These are phyloP conservation scores for Piper longum DNA, from an alignment of 164 flowering plant species.

Conservation along the genomic window DNA sequence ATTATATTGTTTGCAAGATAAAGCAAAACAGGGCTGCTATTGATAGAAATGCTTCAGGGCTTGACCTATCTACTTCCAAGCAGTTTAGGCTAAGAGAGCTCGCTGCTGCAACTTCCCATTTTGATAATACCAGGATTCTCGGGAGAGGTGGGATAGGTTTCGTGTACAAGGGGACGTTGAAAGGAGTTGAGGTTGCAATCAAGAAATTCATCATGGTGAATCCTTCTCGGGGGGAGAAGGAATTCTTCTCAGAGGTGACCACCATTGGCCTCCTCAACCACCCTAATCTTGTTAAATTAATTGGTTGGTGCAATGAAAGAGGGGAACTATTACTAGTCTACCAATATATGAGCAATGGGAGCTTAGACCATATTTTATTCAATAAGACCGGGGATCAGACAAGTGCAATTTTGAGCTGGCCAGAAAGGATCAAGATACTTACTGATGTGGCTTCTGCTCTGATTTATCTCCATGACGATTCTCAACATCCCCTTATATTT, in stretches of 20 bases:
- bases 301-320: slow-evolving; percentile 45
- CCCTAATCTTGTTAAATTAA: slow-evolving; percentile 40
- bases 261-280: slow-evolving; percentile 48
- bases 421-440: slow-evolving; percentile 23
- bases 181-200: slow-evolving; percentile 28
- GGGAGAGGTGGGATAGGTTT: slow-evolving; percentile 58
- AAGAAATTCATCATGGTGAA: slow-evolving; percentile 29
- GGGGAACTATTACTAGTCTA: slow-evolving; percentile 44
- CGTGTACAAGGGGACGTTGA: slow-evolving; percentile 40
- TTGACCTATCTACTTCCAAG: slow-evolving; percentile 1
- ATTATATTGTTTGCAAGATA: not conserved
- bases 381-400: slow-evolving; percentile 7
- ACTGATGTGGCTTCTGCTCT: slow-evolving; percentile 14
- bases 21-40: not conserved
- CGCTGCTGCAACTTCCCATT: slow-evolving; percentile 30
- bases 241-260: slow-evolving; percentile 44
- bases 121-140: slow-evolving; percentile 27
- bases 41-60: not conserved
- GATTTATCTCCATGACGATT: slow-evolving; percentile 12
- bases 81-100: slow-evolving; percentile 38
- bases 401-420: slow-evolving; percentile 22
- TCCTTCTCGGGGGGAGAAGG: slow-evolving; percentile 35
- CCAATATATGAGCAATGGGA: slow-evolving; percentile 48
- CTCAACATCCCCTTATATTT: slow-evolving; percentile 9
- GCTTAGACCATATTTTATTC: slow-evolving; percentile 39